Percentiles rank a stretch among this genome's conserved stretches.
Conservation (phyloP, 78 protist genomes). For the Dictyostelium firmibasis region DNA sequence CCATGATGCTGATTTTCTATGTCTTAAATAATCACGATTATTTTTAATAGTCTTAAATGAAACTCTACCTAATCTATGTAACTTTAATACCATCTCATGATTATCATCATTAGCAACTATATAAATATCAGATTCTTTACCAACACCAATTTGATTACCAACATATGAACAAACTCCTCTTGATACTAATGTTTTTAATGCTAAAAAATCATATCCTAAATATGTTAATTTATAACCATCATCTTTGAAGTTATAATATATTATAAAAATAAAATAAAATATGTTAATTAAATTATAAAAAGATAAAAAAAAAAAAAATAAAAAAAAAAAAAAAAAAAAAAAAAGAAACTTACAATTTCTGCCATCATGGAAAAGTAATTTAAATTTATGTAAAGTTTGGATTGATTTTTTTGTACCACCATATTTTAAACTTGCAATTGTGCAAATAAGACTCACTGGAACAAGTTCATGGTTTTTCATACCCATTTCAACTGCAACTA, state of each 20-base stretch:
- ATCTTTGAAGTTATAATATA: slow-evolving; percentile 4
- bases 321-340: neutral
- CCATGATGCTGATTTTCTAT: slow-evolving; percentile 93
- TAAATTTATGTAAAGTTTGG: slow-evolving; percentile 75
- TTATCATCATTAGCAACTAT: slow-evolving; percentile 78
- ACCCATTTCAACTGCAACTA: slow-evolving; percentile 96
- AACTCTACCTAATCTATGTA: slow-evolving; percentile 96
- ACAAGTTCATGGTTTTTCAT: slow-evolving; percentile 96
- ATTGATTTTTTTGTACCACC: slow-evolving; percentile 85
- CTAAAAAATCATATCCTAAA: slow-evolving; percentile 97
- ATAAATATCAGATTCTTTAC: slow-evolving; percentile 98
- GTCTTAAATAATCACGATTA: slow-evolving; percentile 96
- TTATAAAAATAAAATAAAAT: neutral
- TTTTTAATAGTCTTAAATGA: slow-evolving; percentile 95
- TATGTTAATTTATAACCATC: slow-evolving; percentile 97
- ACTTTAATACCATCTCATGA: slow-evolving; percentile 64
- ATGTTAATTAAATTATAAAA: too few species aligned
- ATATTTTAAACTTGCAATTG: slow-evolving; percentile 87
- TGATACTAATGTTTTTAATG: slow-evolving; percentile 89
- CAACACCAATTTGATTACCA: slow-evolving; percentile 98
- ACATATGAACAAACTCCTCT: slow-evolving; percentile 87
- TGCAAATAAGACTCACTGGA: slow-evolving; percentile 90
- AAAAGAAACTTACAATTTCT: slow-evolving; percentile 58
- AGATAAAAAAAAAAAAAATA: neutral
- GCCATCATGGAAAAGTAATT: slow-evolving; percentile 91